Conservation (phyloP, 2,329 filamentous ascomycete genomes). For the Botrytis pseudocinerea region DNA sequence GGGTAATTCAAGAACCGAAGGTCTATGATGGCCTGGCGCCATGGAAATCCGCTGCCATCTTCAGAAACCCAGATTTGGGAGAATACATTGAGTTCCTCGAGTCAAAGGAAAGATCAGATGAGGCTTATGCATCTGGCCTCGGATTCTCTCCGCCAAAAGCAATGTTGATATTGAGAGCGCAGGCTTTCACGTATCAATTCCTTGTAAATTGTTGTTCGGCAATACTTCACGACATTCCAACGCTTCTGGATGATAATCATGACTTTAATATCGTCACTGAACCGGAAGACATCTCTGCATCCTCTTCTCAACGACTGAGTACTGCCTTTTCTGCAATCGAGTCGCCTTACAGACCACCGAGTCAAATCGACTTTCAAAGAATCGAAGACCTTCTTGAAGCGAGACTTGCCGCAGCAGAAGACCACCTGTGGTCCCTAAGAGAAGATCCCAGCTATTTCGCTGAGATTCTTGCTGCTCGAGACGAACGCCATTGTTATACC, state of each 20-base stretch:
- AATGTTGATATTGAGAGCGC: not conserved
- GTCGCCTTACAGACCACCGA: not conserved
- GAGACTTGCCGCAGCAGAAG: not conserved
- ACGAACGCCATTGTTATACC: not conserved
- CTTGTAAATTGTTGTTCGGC: not conserved
- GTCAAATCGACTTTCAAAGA: not conserved
- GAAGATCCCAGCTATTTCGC: slow-evolving; percentile 1
- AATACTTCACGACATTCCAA: not conserved
- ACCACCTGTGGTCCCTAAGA: not conserved
- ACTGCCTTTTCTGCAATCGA: not conserved
- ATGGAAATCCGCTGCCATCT: not conserved
- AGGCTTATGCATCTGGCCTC: not conserved
- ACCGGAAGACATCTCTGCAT: not conserved
- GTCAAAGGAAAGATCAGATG: not conserved
- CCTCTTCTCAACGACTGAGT: not conserved
- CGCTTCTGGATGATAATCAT: not conserved
- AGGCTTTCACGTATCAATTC: not conserved
- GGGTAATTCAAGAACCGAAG: not conserved
- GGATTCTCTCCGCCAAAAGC: not conserved
- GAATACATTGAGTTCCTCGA: not conserved
- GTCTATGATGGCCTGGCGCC: not conserved
- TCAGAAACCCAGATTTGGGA: not conserved
- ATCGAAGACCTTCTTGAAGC: not conserved
- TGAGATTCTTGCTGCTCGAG: not conserved
- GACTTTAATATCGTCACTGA: not conserved